These are phyloP conservation scores for Heterobasidion annosum DNA, from an alignment of 1,284 basidiomycete species.

Conservation along the genomic window DNA sequence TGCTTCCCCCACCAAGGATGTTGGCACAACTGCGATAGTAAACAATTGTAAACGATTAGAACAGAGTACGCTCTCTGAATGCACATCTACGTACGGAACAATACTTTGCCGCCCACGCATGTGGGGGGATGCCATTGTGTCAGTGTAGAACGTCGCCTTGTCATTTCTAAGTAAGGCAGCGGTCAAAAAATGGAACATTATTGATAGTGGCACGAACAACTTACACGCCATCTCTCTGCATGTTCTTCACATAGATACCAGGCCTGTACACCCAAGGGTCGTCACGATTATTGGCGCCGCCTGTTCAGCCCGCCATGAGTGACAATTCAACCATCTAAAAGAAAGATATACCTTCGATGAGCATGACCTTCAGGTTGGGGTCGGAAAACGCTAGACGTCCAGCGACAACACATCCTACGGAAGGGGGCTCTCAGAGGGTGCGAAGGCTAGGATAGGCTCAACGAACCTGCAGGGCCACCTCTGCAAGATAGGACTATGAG, in stretches of 20 bases:
- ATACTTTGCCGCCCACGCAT: conserved; percentile 57
- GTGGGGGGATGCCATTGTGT: conserved; percentile 46
- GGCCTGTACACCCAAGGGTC: conserved; percentile 67
- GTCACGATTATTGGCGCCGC: conserved; percentile 62
- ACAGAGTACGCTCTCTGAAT: too few species aligned
- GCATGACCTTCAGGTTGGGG: conserved; percentile 64
- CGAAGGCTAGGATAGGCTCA: too few species aligned
- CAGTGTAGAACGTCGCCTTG: conserved; percentile 64
- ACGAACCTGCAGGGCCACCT: conserved; percentile 52
- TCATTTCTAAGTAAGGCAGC: conserved; percentile 39
- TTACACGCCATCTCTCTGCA: conserved; percentile 60
- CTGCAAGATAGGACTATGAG: conserved; percentile 19
- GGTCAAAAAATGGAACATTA: conserved; percentile 1
- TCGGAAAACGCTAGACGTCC: conserved; percentile 64
- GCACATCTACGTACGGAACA: conserved; percentile 41
- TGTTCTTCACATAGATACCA: conserved; percentile 61
- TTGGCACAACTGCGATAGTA: conserved; percentile 44
- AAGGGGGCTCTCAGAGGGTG: too few species aligned
- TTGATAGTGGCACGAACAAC: conserved; percentile 11
- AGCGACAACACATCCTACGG: conserved; percentile 52
- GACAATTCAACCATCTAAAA: background rate
- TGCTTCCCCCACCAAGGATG: conserved; percentile 39
- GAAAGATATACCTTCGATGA: conserved; percentile 49
- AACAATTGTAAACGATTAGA: too few species aligned
- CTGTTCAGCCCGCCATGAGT: conserved; percentile 18